Base-by-base conservation (phyloP, 768 basidiomycete genomes). In the Tylopilus felleus region DNA sequence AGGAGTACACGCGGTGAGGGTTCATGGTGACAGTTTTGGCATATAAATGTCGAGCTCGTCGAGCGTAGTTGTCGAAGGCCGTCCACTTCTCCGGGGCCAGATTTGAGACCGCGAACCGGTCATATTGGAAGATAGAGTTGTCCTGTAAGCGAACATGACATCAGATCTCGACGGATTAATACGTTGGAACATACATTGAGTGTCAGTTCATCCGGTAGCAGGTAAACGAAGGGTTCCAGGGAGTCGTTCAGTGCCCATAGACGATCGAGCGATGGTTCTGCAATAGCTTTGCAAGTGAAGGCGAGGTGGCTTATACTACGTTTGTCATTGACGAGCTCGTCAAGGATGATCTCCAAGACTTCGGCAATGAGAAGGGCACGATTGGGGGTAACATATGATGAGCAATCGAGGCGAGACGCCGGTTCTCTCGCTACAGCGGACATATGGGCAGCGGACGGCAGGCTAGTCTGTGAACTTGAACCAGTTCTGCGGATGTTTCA, bases 1-100 rank as follows among this genome's bases (percentile, higher is more conserved):
- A 64, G 38, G 64, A 67, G 39, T 65, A 55, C 17, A 65, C 39
- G 38, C 62, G 65, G 28, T 59, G 62, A 8, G 65, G 64, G 29
- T 42, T 59, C 64, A 56, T 66, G 31, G 65, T 65, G 1, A 65
- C 64, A 4, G 65, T 66, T 47, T 59, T 67, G n/a, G 39, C 62
- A 46, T 65, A 65, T 39, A 67, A 41, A 52, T 51, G 56, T 10
- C 65, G 54, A 33, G 59, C 55, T 1, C 64, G 62, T 23, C 27
- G 53, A 25, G 64, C 62, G 16, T 65, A 67, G 29, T 53, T 64
- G 47, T 65, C 64, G 29, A 65, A 65, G 1, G 52, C 22, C 5
- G 45, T 59, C 64, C 64, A 65, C 16, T 53, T 58, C 22, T 61
- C 51, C 1, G 28, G 28, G 33, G 56, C 36, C 8, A 66, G 29